Evolutionary conservation across 208 protist genomes (phyloP).

Genomic region (Phytomonas sp.): DNA sequence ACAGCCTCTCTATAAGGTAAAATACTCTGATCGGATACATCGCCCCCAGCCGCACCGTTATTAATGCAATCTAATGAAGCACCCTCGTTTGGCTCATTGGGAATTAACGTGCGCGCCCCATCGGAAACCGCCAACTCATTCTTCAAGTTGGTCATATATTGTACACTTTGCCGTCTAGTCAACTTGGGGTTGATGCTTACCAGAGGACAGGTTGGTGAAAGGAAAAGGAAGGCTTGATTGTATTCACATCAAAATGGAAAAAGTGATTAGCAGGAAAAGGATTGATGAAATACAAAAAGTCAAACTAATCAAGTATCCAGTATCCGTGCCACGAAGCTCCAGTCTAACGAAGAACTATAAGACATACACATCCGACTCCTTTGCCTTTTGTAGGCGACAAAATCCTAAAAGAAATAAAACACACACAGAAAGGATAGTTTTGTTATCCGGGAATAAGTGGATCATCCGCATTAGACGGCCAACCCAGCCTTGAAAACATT

Average conservation of each 20-base stretch:
- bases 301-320: neutral
- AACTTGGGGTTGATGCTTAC: neutral
- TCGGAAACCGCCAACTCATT: neutral
- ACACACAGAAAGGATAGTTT: neutral
- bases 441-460: constrained; percentile 81
- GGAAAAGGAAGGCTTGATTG: neutral
- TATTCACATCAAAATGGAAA: neutral
- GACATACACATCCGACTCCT: neutral
- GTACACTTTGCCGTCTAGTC: neutral
- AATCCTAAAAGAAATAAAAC: constrained; percentile 6
- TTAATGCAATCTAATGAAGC: neutral
- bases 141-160: neutral
- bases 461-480: constrained; percentile 79
- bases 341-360: neutral
- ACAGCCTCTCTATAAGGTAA: neutral
- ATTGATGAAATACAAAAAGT: constrained; percentile 1
- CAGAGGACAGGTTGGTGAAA: neutral
- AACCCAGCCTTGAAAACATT: constrained; percentile 81
- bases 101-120: neutral
- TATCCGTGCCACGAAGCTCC: neutral
- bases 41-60: neutral
- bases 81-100: neutral
- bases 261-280: neutral
- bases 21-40: neutral
- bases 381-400: neutral